Base-by-base conservation (phyloP, 73 alveolate genomes). In the Breviolum minutum region DNA sequence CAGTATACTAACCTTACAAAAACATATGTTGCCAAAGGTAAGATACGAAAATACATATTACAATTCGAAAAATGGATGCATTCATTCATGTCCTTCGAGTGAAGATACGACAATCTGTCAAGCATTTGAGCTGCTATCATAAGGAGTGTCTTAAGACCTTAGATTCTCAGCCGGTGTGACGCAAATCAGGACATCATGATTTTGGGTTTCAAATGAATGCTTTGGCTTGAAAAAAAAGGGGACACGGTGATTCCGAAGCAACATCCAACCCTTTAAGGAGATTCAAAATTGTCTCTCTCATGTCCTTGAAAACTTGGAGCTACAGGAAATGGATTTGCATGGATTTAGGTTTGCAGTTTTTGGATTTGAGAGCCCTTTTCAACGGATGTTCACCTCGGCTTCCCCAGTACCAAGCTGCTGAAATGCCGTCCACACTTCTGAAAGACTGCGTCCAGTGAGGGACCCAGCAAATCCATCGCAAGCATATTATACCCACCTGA, bases 381-480 rank as follows among this genome's bases (percentile, higher is more conserved):
- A 8, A 27, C 89, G 16, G 89, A 24, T 19, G 66, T 22, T 32
- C 3, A 40, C 54, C 54, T 40, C 3, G 54, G 54, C 54, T 40
- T 40, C 3, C 3, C 3, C 48, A 30, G 7, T 16, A 86, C 62
- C 71, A 14, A 71, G 87, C 16, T 29, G 83, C 96, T 60, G 73
- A 90, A 90, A 27, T 71, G 82, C n/a, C 96, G 96, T 16, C 96
- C 96, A 48, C 96, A 90, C 96, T 90, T 90, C 40, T 90, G 82
- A 62, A 90, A 90, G 82, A 71, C 62, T 27, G 87, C 62, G 27
- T 90, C 96, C 63, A 90, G 73, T 10, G 96, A 90, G 32, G 96
- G 96, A 26, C 96, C 96, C 86, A 90, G 96, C 63, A 90, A 48
- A 63, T 90, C 96, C 96, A 90, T 90, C 1, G 96, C 96, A 54